Base-by-base conservation (phyloP, 164 flowering plant species). In the Aristolochia contorta region DNA sequence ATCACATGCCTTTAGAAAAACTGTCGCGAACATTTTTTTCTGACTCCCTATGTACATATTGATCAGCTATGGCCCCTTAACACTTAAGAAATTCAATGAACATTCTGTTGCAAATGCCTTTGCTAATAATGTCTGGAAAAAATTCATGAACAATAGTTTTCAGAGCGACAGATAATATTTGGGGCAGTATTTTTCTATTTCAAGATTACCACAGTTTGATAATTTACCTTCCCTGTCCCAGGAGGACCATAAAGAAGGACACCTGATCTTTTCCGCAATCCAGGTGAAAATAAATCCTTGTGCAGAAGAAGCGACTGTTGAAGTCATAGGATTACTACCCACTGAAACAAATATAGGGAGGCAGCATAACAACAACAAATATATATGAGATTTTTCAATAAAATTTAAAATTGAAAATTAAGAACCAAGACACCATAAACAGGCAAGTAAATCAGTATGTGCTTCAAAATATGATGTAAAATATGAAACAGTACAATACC, bases 211-310 rank as follows among this genome's bases (percentile, higher is more conserved):
- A 0, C 3, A 56, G 14, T 16, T 15, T 30, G 2, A 25, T 41
- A 5, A 67, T 69, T 66, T 75, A 91, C 98, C 77, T 92, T 92
- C 61, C 98, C 98, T 2, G 96, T 92, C 55, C 98, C 98, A 30
- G 98, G 98, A 65, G 98, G 98, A 65, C 98, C 98, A 81, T 92
- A 89, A 16, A 92, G 84, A 77, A 92, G 98, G 66, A 93, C 89
- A 58, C 98, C 98, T 41, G 97, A 93, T 12, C 97, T 80, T 68
- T 87, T 93, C 20, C 96, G 96, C 75, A 89, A 66, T 16, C 98
- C 98, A 71, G 98, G 89, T 16, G 98, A 84, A 72, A 89, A 93
- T 63, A 89, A 76, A 76, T 84, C 87, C 77, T 93, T 93, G 62
- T 93, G 91, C 72, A 86, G 76, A 46, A 93, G 94, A 67, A 97